Percentiles rank a stretch among this genome's conserved stretches.
phyloP scores from a whole-genome alignment of 371 early-diverging fungal species.

The Dinochytrium kinnereticum region DNA sequence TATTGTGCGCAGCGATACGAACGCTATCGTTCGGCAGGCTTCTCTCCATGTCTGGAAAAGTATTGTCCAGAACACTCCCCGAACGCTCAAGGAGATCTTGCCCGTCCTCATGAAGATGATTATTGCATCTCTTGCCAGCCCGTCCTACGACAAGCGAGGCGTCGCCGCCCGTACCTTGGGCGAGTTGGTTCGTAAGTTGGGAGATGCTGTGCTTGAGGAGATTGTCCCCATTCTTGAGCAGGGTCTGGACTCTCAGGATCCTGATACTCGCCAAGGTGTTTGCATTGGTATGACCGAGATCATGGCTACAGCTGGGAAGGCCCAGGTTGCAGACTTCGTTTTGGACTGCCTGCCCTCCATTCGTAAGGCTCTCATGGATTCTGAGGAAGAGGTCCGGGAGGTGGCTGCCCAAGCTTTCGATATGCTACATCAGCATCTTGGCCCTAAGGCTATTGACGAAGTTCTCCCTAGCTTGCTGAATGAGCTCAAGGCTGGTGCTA shows the following conservation, averaged over 20 bases:
- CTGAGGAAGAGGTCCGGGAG: slow-evolving; percentile 79
- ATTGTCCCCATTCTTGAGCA: slow-evolving; percentile 88
- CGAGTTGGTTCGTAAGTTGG: slow-evolving; percentile 94
- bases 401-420: slow-evolving; percentile 95
- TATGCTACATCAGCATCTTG: slow-evolving; percentile 86
- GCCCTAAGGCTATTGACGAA: slow-evolving; percentile 88
- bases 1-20: slow-evolving; percentile 72
- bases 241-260: slow-evolving; percentile 68
- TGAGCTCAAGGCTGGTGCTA: slow-evolving; percentile 60
- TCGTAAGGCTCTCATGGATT: slow-evolving; percentile 69
- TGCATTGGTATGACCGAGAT: slow-evolving; percentile 93
- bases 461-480: slow-evolving; percentile 87
- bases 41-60: slow-evolving; percentile 93
- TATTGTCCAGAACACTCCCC: slow-evolving; percentile 94
- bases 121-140: slow-evolving; percentile 76
- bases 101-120: slow-evolving; percentile 86
- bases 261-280: slow-evolving; percentile 84
- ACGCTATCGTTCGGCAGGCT: slow-evolving; percentile 86
- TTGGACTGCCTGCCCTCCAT: slow-evolving; percentile 80
- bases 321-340: slow-evolving; percentile 82
- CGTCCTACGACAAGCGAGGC: slow-evolving; percentile 65
- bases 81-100: slow-evolving; percentile 93
- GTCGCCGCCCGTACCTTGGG: slow-evolving; percentile 91
- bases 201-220: slow-evolving; percentile 83
- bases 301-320: slow-evolving; percentile 82